phyloP scores from a whole-genome alignment of 2,329 filamentous ascomycete species.

The Alternaria triticina region DNA sequence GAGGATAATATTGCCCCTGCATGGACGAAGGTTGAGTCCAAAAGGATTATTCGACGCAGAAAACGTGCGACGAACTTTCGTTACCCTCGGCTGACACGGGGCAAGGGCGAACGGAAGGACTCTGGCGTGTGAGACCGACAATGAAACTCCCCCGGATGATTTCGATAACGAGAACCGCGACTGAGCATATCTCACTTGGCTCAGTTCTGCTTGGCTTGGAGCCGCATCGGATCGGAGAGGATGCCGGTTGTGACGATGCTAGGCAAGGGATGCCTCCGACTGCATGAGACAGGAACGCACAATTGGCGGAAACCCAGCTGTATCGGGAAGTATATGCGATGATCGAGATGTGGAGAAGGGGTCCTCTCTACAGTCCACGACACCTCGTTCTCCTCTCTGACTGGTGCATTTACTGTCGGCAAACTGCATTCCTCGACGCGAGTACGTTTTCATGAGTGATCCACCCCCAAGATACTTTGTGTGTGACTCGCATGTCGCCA shows the following conservation, averaged over 20 bases:
- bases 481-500: constrained; percentile 7
- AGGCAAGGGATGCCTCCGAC: neutral
- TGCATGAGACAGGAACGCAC: neutral
- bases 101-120: constrained; percentile 3
- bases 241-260: constrained; percentile 1
- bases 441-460: neutral
- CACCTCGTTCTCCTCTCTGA: neutral
- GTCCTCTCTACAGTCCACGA: constrained; percentile 8
- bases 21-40: constrained; percentile 2
- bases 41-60: neutral
- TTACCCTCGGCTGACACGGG: neutral
- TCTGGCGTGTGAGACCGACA: neutral
- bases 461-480: neutral
- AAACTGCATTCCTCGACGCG: constrained; percentile 4
- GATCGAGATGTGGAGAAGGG: constrained; percentile 7
- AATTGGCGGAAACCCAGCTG: neutral
- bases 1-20: constrained; percentile 2
- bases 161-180: neutral
- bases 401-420: constrained; percentile 12
- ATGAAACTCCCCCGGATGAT: neutral
- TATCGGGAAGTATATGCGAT: neutral
- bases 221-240: constrained; percentile 12
- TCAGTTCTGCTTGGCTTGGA: neutral
- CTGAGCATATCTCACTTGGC: neutral
- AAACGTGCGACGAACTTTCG: constrained; percentile 7